Conservation (phyloP, 768 basidiomycete genomes). For the Tylopilus subfusipes region DNA sequence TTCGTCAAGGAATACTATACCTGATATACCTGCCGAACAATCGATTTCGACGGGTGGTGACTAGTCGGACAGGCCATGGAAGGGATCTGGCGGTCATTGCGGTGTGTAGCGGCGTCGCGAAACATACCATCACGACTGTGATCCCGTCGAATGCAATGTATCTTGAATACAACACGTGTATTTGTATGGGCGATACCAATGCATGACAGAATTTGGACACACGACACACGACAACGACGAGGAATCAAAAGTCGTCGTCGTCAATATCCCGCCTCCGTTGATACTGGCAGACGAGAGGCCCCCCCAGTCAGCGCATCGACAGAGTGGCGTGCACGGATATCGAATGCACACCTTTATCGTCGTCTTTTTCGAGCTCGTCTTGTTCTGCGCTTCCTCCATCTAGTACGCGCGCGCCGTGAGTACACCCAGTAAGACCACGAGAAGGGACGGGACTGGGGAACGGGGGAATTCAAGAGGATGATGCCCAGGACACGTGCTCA, state of each 20-base stretch:
- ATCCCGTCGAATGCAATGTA: not conserved
- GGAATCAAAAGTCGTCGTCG: slow-evolving; percentile 50
- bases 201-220: not conserved
- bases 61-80: no score
- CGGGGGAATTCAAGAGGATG: not conserved
- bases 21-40: slow-evolving; percentile 10
- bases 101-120: not conserved
- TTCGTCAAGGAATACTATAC: slow-evolving; percentile 46
- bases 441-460: not conserved
- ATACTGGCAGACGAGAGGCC: slow-evolving; percentile 37
- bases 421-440: no score
- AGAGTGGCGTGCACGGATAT: not conserved
- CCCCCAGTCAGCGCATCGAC: not conserved
- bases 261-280: slow-evolving; percentile 65
- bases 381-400: slow-evolving; percentile 55
- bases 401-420: slow-evolving; percentile 23
- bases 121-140: no score
- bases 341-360: slow-evolving; percentile 49
- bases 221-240: not conserved
- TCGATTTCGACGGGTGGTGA: not conserved
- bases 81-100: not conserved
- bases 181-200: not conserved
- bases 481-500: slow-evolving; percentile 21
- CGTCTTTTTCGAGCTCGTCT: slow-evolving; percentile 49
- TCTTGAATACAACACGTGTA: not conserved